phyloP scores from a whole-genome alignment of 2,329 filamentous ascomycete genomes.

The Dendrostoma leiphaemia region DNA sequence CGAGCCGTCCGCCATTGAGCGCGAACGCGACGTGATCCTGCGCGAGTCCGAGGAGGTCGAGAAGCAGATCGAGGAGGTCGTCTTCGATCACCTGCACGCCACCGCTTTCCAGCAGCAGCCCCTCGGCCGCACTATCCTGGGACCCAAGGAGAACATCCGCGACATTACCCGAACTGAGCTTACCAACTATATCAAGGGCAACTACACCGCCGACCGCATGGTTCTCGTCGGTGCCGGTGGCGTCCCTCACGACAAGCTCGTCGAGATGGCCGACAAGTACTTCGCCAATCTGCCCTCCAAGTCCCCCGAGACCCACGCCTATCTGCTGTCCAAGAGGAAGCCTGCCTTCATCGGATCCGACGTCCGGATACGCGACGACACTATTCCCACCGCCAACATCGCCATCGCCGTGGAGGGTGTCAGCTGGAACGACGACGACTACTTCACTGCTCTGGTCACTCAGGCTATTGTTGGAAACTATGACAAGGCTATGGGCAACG shows the following conservation, averaged over 20 bases:
- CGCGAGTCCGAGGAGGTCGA: constrained; percentile 99
- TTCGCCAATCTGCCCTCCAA: constrained; percentile 77
- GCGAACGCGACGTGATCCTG: constrained; percentile 97
- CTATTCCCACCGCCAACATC: constrained; percentile 93
- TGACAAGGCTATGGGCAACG: constrained; percentile 98
- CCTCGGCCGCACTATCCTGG: constrained; percentile 94
- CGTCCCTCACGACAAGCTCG: constrained; percentile 88
- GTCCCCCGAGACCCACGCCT: constrained; percentile 71
- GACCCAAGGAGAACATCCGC: constrained; percentile 96
- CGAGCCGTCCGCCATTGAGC: constrained; percentile 87
- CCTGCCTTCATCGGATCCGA: constrained; percentile 97
- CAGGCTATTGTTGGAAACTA: constrained; percentile 99
- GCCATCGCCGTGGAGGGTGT: constrained; percentile 99
- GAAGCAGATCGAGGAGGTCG: constrained; percentile 99
- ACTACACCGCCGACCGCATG: constrained; percentile 99
- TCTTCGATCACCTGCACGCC: constrained; percentile 98
- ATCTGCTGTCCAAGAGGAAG: constrained; percentile 77
- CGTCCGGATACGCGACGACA: constrained; percentile 93
- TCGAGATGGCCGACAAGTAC: constrained; percentile 95
- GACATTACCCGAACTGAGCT: constrained; percentile 92
- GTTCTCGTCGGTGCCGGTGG: constrained; percentile 95
- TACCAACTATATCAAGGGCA: constrained; percentile 95
- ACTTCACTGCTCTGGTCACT: constrained; percentile 96
- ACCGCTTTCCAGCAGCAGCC: constrained; percentile 97
- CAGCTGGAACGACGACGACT: constrained; percentile 98